Evolutionary conservation across 805 yeast species (phyloP), one percentile per base, ranked within the genome.

Genomic region (Clavispora vitiphila): DNA sequence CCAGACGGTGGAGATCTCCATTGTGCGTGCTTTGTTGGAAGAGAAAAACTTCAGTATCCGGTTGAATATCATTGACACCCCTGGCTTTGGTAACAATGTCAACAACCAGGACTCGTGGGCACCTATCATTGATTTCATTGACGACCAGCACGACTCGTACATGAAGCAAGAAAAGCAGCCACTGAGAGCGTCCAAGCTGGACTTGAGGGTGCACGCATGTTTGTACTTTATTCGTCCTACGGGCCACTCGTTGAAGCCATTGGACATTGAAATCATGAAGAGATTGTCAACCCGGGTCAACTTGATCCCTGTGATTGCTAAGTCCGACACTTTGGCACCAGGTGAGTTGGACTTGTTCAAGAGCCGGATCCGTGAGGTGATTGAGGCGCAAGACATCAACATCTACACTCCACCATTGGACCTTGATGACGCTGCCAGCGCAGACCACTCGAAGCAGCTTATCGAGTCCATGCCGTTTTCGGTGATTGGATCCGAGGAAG

Each of bases 81-180:
- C 96, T 8, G 96, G 96, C 1, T 87, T 88, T 61, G 97, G 96
- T 46, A 95, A 87, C 60, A 85, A 83, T 61, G 84, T 88, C 50
- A 84, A 89, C 69, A 90, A 89, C 66, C 76, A 75, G 56, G 83
- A 84, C 60, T 75, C 93, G 35, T 88, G 96, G 95, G 83, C 81
- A 45, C 88, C 96, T 29, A 77, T 88, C 53, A 72, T 85, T 46
- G 95, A 87, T 62, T 90, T 87, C 62, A 80, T 90, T 48, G 96
- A 89, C 62, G 95, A 87, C 59, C 96, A 89, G 68, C 93, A 87
- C 58, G 89, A 83, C 56, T 75, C 84, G 19, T 88, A 67, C 61
- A 84, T 89, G 91, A 85, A 85, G 61, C 96, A 86, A 62, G 96
- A 89, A 60, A 93, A 88, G 58, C 98, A 90, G 67, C 98, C 98